Base-by-base conservation (phyloP, 2,329 filamentous ascomycete genomes). In the Decorospora gaudefroyi region DNA sequence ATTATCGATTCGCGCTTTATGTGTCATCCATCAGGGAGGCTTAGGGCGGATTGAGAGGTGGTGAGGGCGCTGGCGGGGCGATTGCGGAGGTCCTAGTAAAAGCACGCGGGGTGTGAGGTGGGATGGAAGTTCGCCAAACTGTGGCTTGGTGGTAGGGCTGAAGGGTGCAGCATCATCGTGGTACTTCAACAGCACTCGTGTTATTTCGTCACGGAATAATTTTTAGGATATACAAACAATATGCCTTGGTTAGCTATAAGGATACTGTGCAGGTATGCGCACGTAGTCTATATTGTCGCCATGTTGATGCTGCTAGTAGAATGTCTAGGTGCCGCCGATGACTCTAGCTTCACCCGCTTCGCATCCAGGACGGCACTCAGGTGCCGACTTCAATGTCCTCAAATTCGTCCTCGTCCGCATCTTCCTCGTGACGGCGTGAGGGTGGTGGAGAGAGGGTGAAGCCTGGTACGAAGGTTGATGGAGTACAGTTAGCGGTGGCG, bases 341-440 rank as follows among this genome's bases (percentile, higher is more conserved):
- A 68, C 39, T 85, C 83, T 12, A 85, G 65, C 66, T 83, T 85
- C 30, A 82, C 75, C 50, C 80, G 80, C 72, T 88, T 88, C 7
- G 75, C 69, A 9, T 78, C 74, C 13, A 67, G 69, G 11, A 59
- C 30, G 26, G 62, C 64, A 37, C 52, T 59, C 16, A 57, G 55
- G 52, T 58, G 17, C 62, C 61, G 7, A 64, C 65, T 18, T 68
- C 64, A 12, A 69, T 67, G 30, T 70, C 67, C 39, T 71, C 69
- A 22, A 46, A 46, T 23, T 46, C 43, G 5, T 46, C 43, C 3
- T 46, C 43, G 0, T 46, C 43, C 12, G 42, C 43, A 4, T 45
- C 42, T 12, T 46, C 43, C 6, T 46, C 43, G 4, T 36, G 48
- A 48, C 49, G 54, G 53, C 18, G 34, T 31, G 25, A 19, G 16